Evolutionary conservation across 2,329 filamentous ascomycete genomes (phyloP).

Genomic region (Colletotrichum lindemuthianum): DNA sequence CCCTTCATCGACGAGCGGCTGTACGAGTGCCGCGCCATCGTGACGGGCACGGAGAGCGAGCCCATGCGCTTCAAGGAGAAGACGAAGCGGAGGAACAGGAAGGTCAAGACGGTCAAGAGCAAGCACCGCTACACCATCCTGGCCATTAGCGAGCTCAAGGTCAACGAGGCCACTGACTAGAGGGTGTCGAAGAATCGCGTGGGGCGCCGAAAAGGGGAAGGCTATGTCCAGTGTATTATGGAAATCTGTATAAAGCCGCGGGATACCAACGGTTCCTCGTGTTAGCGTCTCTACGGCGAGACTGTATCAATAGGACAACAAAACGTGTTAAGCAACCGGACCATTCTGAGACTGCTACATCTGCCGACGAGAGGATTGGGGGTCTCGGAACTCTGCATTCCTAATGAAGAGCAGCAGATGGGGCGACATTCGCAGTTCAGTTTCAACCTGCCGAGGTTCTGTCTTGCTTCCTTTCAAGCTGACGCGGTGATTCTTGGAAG

Average conservation of each 20-base stretch:
- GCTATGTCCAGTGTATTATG: slow-evolving; percentile 20
- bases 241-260: slow-evolving; percentile 17
- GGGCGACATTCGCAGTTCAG: too few species aligned
- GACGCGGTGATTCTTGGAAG: too few species aligned
- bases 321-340: background rate
- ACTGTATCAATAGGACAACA: slow-evolving; percentile 33
- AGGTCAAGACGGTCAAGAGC: slow-evolving; percentile 81
- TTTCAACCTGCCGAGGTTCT: too few species aligned
- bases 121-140: slow-evolving; percentile 92
- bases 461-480: too few species aligned
- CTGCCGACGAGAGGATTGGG: too few species aligned
- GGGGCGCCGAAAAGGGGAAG: background rate
- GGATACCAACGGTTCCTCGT: slow-evolving; percentile 8
- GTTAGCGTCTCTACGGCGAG: slow-evolving; percentile 12
- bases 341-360: too few species aligned
- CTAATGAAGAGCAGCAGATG: too few species aligned
- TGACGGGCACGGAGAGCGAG: slow-evolving; percentile 86
- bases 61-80: slow-evolving; percentile 82
- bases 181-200: slow-evolving; percentile 48
- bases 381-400: too few species aligned
- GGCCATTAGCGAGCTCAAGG: slow-evolving; percentile 82
- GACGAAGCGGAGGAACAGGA: slow-evolving; percentile 80
- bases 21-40: slow-evolving; percentile 86
- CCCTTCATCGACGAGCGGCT: slow-evolving; percentile 86
- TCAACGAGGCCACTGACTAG: slow-evolving; percentile 54